Evolutionary conservation across 345 rosid genomes (phyloP).

Genomic region (Lepidium didymum): DNA sequence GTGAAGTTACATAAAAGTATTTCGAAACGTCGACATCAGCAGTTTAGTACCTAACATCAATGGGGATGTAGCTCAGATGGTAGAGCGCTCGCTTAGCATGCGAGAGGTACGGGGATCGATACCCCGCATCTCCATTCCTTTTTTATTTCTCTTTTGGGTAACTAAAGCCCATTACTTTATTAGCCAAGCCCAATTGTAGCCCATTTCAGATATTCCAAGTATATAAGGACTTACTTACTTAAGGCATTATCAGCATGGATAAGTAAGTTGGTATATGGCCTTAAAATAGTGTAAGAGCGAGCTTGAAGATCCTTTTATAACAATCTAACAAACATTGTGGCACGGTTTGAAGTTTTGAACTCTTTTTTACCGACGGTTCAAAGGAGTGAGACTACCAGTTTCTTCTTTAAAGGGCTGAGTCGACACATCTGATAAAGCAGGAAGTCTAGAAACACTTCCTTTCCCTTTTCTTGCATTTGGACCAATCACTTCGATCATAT

Average conservation of each 20-base stretch:
- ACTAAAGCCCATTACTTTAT: not conserved
- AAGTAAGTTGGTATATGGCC: not conserved
- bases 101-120: slow-evolving; percentile 89
- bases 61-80: slow-evolving; percentile 92
- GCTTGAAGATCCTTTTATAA: not conserved
- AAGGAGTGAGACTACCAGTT: slow-evolving; percentile 22
- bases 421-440: slow-evolving; percentile 64
- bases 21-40: too few species aligned
- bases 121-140: slow-evolving; percentile 54
- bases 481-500: slow-evolving; percentile 93
- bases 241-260: too few species aligned
- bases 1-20: too few species aligned
- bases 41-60: too few species aligned
- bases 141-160: not conserved
- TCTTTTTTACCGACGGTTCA: slow-evolving; percentile 37
- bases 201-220: not conserved
- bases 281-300: not conserved
- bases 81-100: slow-evolving; percentile 94
- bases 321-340: not conserved
- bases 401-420: slow-evolving; percentile 90
- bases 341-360: not conserved
- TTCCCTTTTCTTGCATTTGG: slow-evolving; percentile 96
- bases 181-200: not conserved
- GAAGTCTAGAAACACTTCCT: slow-evolving; percentile 85
- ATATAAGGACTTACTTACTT: too few species aligned